Conservation (phyloP, 208 protist species). For the Balamuthia mandrillaris region DNA sequence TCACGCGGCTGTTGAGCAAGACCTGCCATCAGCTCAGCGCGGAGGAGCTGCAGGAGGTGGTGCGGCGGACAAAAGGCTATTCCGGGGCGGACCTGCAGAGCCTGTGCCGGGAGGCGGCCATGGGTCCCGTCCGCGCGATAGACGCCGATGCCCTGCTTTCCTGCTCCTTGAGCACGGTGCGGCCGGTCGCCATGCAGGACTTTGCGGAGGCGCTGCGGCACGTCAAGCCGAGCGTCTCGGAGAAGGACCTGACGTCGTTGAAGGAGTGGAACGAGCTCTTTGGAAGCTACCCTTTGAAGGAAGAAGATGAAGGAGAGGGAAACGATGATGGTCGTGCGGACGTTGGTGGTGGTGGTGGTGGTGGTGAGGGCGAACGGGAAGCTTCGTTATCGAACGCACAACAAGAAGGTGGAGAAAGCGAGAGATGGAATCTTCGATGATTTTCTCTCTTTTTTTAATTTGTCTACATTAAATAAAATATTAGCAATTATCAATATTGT, state of each 20-base stretch:
- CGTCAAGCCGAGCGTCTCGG: conserved; percentile 61
- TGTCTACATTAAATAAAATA: no score
- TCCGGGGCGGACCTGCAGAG: conserved; percentile 70
- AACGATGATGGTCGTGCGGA: background rate
- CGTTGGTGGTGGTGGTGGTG: background rate
- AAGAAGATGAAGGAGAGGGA: background rate
- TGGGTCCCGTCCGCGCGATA: conserved; percentile 74
- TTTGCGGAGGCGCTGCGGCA: conserved; percentile 46
- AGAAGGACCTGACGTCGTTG: conserved; percentile 56
- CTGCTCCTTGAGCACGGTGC: conserved; percentile 36
- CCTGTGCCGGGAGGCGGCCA: conserved; percentile 77
- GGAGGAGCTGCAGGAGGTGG: conserved; percentile 33
- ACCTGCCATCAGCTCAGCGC: background rate
- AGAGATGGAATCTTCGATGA: no score
- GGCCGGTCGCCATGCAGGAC: conserved; percentile 4
- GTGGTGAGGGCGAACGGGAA: background rate
- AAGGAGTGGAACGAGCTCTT: conserved; percentile 63
- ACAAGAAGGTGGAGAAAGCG: no score
- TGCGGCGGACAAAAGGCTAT: conserved; percentile 65
- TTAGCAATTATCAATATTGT: no score
- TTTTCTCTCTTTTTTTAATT: no score
- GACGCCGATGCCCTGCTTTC: conserved; percentile 16
- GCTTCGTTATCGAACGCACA: no score
- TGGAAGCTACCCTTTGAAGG: conserved; percentile 11
- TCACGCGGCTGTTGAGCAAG: conserved; percentile 59